Percentiles rank a stretch among this genome's conserved stretches.
Conservation (phyloP, 768 basidiomycete genomes). For the Russula ochroleuca region DNA sequence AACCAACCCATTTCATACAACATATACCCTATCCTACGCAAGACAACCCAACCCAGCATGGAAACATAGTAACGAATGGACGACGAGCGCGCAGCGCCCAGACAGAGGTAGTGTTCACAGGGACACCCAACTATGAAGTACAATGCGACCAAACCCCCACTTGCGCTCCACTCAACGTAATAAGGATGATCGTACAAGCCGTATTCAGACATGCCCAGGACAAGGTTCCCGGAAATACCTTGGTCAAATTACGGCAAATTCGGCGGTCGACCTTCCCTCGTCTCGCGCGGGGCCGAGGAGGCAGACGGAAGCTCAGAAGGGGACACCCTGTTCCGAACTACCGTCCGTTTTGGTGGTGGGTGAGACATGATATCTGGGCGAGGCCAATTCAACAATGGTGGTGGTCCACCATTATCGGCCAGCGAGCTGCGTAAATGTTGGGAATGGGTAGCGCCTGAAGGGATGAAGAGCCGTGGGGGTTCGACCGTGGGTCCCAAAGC, state of each 20-base stretch:
- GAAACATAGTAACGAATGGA: conserved; percentile 7
- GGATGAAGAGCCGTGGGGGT: neutral
- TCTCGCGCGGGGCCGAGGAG: neutral
- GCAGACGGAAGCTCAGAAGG: conserved; percentile 2
- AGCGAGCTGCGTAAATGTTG: neutral
- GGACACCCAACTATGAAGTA: neutral
- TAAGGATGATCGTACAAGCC: neutral
- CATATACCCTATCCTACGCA: neutral
- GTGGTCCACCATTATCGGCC: neutral
- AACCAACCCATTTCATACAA: neutral
- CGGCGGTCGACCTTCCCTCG: neutral
- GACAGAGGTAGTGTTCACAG: neutral
- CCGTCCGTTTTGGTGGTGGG: conserved; percentile 1
- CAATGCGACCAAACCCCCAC: neutral
- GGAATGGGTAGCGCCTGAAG: neutral
- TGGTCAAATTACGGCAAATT: neutral
- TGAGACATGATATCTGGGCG: conserved; percentile 26
- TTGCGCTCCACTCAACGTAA: neutral
- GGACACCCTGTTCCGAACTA: neutral
- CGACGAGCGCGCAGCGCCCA: conserved; percentile 19
- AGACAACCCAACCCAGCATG: neutral
- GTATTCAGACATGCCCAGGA: neutral
- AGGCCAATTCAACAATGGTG: conserved; percentile 26
- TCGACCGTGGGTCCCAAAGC: neutral
- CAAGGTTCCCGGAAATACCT: neutral